Evolutionary conservation across 163 green algal species (phyloP).

Genomic region (Coccomyxa subellipsoidea): DNA sequence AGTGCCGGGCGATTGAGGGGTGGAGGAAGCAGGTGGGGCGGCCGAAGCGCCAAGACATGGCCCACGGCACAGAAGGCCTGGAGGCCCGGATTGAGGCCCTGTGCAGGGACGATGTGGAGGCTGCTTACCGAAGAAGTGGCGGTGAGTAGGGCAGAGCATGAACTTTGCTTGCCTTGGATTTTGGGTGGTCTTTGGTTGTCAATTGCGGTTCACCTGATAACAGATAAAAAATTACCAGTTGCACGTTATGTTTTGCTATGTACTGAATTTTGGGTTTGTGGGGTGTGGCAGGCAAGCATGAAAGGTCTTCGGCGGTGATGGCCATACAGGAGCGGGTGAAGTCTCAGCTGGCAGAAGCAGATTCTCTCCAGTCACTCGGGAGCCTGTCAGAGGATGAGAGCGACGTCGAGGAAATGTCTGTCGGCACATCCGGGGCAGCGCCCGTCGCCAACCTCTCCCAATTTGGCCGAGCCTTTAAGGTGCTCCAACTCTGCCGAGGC

Average conservation of each 20-base stretch:
- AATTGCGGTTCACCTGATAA: too few relatives aligned
- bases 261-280: neutral
- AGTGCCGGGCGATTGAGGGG: slow-evolving; percentile 66
- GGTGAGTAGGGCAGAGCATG: neutral
- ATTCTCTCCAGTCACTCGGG: neutral
- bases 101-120: neutral
- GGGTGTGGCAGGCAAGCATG: slow-evolving; percentile 56
- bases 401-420: neutral
- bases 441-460: neutral
- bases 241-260: too few relatives aligned
- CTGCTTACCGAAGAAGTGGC: neutral
- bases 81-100: slow-evolving; percentile 12
- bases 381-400: neutral
- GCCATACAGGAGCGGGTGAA: slow-evolving; percentile 22
- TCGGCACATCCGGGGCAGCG: neutral
- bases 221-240: too few relatives aligned
- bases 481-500: neutral
- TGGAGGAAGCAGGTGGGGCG: slow-evolving; percentile 75
- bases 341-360: slow-evolving; percentile 14
- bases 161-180: neutral
- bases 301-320: slow-evolving; percentile 36
- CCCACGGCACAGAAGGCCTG: slow-evolving; percentile 7
- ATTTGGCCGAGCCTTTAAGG: neutral
- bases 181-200: too few relatives aligned
- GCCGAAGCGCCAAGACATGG: slow-evolving; percentile 45